These are phyloP conservation scores for Climacium dendroides DNA, from an alignment of 225 moss, liverwort and hornwort species.

Conservation along the genomic window DNA sequence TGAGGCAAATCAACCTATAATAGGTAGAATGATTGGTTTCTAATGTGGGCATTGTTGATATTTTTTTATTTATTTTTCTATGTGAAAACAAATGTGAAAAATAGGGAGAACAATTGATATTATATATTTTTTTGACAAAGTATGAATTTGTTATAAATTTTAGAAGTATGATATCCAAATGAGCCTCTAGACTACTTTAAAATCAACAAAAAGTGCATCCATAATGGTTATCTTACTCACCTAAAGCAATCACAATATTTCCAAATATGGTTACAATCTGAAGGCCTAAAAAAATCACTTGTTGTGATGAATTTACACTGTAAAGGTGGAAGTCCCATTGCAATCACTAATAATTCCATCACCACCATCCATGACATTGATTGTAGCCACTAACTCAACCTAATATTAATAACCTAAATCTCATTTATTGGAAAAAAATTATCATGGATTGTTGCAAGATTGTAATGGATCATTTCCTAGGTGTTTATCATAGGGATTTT, in stretches of 20 bases:
- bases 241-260: no score
- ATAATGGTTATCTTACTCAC: no score
- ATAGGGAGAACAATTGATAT: background rate
- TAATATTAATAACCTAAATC: background rate
- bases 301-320: background rate
- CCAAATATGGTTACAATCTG: no score
- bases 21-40: rapidly evolving
- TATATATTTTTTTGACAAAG: background rate
- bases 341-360: background rate
- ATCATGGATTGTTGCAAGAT: background rate
- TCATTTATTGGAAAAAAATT: background rate
- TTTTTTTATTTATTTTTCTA: background rate
- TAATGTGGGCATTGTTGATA: background rate
- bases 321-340: background rate
- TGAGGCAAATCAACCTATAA: background rate
- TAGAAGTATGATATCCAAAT: background rate
- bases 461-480: background rate
- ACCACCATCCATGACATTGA: background rate
- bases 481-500: rapidly evolving
- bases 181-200: background rate
- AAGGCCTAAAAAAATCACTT: no score
- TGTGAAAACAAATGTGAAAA: background rate
- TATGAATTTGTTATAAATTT: background rate
- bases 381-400: background rate
- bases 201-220: background rate